Evolutionary conservation across 345 rosid genomes (phyloP), one percentile per base, ranked within the genome.

Genomic region (Toxicodendron radicans): DNA sequence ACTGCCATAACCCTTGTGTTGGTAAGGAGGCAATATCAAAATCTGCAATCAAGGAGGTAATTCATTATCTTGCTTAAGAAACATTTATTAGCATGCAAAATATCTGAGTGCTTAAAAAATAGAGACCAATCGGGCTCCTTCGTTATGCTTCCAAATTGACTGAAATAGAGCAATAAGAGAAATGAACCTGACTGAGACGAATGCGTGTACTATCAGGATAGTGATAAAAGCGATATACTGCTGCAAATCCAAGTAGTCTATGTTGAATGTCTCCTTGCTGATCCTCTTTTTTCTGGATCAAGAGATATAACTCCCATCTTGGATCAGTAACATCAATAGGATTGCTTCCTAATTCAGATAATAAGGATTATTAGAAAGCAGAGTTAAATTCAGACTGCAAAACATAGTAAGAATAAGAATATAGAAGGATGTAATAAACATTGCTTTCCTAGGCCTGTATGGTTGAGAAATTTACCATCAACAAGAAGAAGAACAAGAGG

Each of bases 401-500:
- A 38, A 5, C 0, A 38, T 38, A 38, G 54, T 3, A 49, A 49
- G 53, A 49, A 49, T 24, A 68, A 73, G 12, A 63, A 59, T 38
- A 38, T 38, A 7, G 9, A 38, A 38, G 7, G 66, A 75, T 20
- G 58, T 56, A 43, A 72, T 27, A 20, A 17, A 56, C 1, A 58
- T n/a, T 62, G 61, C 72, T 33, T 49, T 52, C 12, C 24, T 4
- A 32, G 11, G 7, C 53, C 6, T 30, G 13, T 13, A 32, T 4
- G 18, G 12, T 35, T 18, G 58, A 33, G 74, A 38, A 16, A 56
- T 33, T 78, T 82, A 93, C 99, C 99, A 79, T 95, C 98, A 54
- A 95, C 81, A 61, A 95, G 93, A 77, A 95, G 96, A 87, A 93
- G 97, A 84, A 87, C 97, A 73, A 95, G 93, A 38, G 98, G 99